Evolutionary conservation across 257 asterid species (phyloP).

Genomic region (Solanum acaule): DNA sequence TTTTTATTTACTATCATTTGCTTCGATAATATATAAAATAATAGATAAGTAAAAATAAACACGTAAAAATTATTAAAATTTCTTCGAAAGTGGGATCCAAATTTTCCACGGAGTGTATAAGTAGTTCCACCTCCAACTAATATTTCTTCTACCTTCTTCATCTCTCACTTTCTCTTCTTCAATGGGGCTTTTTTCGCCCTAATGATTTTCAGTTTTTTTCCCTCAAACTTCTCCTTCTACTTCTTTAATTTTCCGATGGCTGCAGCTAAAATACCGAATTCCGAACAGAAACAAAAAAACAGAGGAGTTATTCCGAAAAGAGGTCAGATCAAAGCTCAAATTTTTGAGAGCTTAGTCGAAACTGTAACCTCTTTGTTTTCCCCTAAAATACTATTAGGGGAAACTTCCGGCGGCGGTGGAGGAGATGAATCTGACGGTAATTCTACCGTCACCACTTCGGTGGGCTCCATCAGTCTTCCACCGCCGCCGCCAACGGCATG

Average conservation of each 20-base stretch:
- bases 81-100: background rate
- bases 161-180: background rate
- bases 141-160: background rate
- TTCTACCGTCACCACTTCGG: background rate
- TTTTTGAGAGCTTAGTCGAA: conserved; percentile 37
- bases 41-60: too few species aligned
- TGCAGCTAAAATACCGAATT: conserved; percentile 5
- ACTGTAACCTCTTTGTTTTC: conserved; percentile 18
- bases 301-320: conserved; percentile 21
- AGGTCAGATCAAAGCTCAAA: conserved; percentile 50
- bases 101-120: background rate
- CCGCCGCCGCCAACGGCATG: background rate
- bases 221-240: background rate
- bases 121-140: background rate
- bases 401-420: background rate
- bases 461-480: conserved; percentile 27
- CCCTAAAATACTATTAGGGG: background rate
- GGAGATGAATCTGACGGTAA: background rate
- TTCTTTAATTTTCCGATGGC: conserved; percentile 5
- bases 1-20: too few species aligned
- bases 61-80: background rate
- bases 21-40: too few species aligned
- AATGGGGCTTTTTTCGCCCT: background rate
- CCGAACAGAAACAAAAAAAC: background rate
- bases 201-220: background rate